Evolutionary conservation across 345 rosid species (phyloP).

Genomic region (Kandelia obovata): DNA sequence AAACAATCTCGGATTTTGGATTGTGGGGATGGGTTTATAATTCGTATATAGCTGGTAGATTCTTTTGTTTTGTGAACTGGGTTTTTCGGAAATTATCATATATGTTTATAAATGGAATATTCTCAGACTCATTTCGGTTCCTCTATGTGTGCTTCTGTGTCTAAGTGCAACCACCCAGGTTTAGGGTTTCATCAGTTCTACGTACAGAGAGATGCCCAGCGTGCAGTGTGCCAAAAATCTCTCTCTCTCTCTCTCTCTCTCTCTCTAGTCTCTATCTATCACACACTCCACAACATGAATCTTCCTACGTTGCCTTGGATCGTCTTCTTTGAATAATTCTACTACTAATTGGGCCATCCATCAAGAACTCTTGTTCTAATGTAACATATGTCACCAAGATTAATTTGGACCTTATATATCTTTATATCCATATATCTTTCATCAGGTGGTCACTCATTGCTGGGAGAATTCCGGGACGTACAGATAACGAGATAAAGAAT

Average conservation of each 20-base stretch:
- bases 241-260: not conserved
- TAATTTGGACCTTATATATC: not conserved
- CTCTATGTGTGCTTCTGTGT: too few species aligned
- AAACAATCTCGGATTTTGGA: not conserved
- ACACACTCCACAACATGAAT: too few species aligned
- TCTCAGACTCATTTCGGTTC: not conserved
- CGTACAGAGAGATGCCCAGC: not conserved
- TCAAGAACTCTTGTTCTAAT: not conserved
- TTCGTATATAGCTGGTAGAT: not conserved
- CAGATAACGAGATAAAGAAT: slow-evolving; percentile 89
- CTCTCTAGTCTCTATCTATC: too few species aligned
- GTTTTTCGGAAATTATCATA: not conserved
- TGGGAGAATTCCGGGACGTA: slow-evolving; percentile 85
- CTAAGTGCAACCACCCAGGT: not conserved
- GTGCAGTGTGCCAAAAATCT: too few species aligned
- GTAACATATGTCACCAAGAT: not conserved
- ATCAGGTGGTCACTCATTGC: slow-evolving; percentile 81
- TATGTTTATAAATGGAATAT: too few species aligned
- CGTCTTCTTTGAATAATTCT: too few species aligned
- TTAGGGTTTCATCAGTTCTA: slow-evolving; percentile 9
- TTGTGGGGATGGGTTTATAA: too few species aligned
- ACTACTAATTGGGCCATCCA: too few species aligned
- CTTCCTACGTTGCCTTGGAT: too few species aligned
- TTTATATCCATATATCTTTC: not conserved
- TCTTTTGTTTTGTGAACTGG: not conserved